Evolutionary conservation across 2,329 filamentous ascomycete genomes (phyloP), one percentile per base, ranked within the genome.

Genomic region (Calycina marina): DNA sequence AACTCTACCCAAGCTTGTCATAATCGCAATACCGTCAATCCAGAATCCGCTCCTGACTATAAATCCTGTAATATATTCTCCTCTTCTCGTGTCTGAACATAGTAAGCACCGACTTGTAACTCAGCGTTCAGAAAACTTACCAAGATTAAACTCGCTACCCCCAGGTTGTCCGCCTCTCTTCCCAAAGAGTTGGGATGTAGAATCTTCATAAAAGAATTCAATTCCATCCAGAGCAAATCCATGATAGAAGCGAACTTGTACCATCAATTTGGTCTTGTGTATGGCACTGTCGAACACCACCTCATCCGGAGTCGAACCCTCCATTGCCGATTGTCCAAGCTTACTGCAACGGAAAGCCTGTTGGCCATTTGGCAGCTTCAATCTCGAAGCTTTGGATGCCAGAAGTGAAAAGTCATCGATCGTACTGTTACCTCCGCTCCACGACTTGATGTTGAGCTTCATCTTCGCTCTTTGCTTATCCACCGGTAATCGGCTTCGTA

Each of bases 131-230:
- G 2, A 18, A 28, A 8, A 56, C 73, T 56, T 60, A 83, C 80
- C 76, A 45, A 96, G 65, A 11, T 79, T 67, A 57, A 93, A 93
- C 28, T 74, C 69, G 48, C 79, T 75, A 2, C 77, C 77, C 3
- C 72, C 73, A 14, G 67, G 58, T 40, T 77, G 77, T 5, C 77
- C 80, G 9, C 78, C 79, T 34, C 69, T 65, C 49, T 83, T 86
- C 25, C 90, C 90, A 60, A 98, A 92, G 3, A 94, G 55, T 51
- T 94, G 84, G 34, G 66, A 78, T 1, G 81, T 78, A 11, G 71
- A 68, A 53, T 96, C 85, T 48, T 96, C 88, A 50, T 93, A 96
- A 37, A 81, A 65, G 55, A 98, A 96, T 53, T 96, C 88, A 13
- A 98, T 56, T 0, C 90, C 90, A 52, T 93, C 79, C 9, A 96